Base-by-base conservation (phyloP, 257 asterid genomes). In the Petunia axillaris region DNA sequence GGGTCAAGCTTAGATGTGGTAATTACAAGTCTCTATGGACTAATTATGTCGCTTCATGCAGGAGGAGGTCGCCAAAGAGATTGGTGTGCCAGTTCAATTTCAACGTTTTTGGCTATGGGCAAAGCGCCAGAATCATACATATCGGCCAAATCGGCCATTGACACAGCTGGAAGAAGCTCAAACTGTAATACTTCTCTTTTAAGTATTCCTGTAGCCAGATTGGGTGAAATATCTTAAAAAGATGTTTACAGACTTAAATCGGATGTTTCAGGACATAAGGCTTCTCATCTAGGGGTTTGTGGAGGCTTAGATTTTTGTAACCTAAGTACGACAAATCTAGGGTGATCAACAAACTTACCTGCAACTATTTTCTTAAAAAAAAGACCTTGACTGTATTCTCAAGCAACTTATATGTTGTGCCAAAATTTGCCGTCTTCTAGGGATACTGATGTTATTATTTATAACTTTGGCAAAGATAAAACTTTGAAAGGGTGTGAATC, bases 61-160 rank as follows among this genome's bases (percentile, higher is more conserved):
- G 99, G 97, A 92, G 79, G 97, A 93, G 82, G 97, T 93, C 16
- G 99, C 98, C 82, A 91, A 87, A 83, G 98, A 93, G 83, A 82
- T 93, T 79, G 96, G 97, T 10, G 83, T 93, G 79, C 97, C 97
- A n/a, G 97, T 95, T 74, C 94, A 93, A 79, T 92, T 80, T 87
- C 98, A 89, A 87, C 97, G 99, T 54, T 95, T 91, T 86, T 95
- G 99, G 98, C 79, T 93, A 75, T 95, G 99, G 99, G 98, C 99
- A 57, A 95, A 91, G 85, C 88, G 99, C 78, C 98, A 93, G 85
- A 95, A 95, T 88, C 98, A 93, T 83, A 95, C 99, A 35, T 95
- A 87, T 58, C 98, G 99, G 74, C 99, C 97, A 39, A 93, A 93
- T 86, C 89, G 99, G 77, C 98, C 98, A 16, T 84, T 95, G 83